A percentile compares a stretch with the other conserved stretches of the same genome.
Conservation (phyloP, 768 basidiomycete species). For the Mycena maculata region DNA sequence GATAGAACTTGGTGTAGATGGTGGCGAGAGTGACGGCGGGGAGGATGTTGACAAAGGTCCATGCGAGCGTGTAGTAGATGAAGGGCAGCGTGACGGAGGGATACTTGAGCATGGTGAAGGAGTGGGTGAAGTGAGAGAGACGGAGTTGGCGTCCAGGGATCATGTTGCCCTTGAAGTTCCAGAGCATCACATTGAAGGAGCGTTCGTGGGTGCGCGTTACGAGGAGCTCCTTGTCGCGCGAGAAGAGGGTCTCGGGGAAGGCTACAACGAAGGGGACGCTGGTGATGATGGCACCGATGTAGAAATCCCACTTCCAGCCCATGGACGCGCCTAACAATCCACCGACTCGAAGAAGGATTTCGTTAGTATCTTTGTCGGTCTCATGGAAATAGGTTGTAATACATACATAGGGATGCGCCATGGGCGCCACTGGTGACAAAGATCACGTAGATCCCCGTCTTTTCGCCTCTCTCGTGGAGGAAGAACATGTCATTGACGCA, state of each 20-base stretch:
- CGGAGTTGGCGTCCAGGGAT: slow-evolving; percentile 12
- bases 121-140: slow-evolving; percentile 22
- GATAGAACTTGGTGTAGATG: slow-evolving; percentile 21
- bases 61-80: slow-evolving; percentile 29
- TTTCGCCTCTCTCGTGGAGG: slow-evolving; percentile 34
- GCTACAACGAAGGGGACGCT: slow-evolving; percentile 23
- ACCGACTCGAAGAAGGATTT: neutral
- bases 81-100: slow-evolving; percentile 21
- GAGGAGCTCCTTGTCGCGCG: slow-evolving; percentile 26
- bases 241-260: slow-evolving; percentile 30
- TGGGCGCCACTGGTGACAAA: slow-evolving; percentile 34
- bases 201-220: slow-evolving; percentile 24
- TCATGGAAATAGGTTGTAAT: neutral
- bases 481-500: slow-evolving; percentile 35
- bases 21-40: slow-evolving; percentile 23
- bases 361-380: neutral
- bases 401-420: slow-evolving; percentile 22
- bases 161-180: slow-evolving; percentile 27
- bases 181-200: slow-evolving; percentile 25
- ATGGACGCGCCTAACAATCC: slow-evolving; percentile 24
- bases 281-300: slow-evolving; percentile 29
- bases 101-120: slow-evolving; percentile 26
- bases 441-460: slow-evolving; percentile 32
- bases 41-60: slow-evolving; percentile 26
- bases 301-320: slow-evolving; percentile 29